Base-by-base conservation (phyloP, 768 basidiomycete species). In the Galerina marginata region DNA sequence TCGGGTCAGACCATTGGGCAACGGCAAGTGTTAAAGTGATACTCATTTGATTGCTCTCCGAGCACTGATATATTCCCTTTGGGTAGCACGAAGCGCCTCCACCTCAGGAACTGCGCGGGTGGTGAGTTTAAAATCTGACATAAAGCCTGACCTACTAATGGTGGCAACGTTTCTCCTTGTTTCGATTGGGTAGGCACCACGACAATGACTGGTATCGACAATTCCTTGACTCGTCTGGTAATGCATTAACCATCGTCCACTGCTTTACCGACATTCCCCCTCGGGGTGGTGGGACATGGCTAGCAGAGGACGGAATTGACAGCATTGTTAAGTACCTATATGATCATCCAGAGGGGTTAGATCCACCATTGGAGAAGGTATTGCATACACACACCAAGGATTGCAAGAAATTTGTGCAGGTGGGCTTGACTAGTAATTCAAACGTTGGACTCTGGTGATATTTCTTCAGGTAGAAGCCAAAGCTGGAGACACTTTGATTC, bases 121-220 rank as follows among this genome's bases (percentile, higher is more conserved):
- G 51, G 51, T 53, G n/a, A 51, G 50, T 51, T 12, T 3, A 38
- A 36, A 49, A 33, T 33, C 5, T 33, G 4, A 4, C 29, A 36
- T 49, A 14, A 49, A 36, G 4, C 26, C 14, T 48, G 7, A 29
- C 6, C 9, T 11, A 48, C 7, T n/a, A 33, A 33, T 33, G 29
- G 7, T 33, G 29, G 7, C 4, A 33, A 33, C 29, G 4, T 33
- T 5, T 33, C 7, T 5, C 7, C 29, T 33, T 7, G 7, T 33
- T 3, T n/a, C 9, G 9, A 20, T 23, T 39, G 9, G 7, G 15
- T 23, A 53, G 51, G 51, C 51, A 53, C 16, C 51, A 53, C 38
- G 51, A 53, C 39, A 53, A 53, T 29, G 51, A 53, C 38, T 53
- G 51, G 51, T 53, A 53, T 40, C 51, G 51, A 20, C 51, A 53